Evolutionary conservation across 139 green algal genomes (phyloP), one percentile per base, ranked within the genome.

Genomic region (Coelastrella sp.): DNA sequence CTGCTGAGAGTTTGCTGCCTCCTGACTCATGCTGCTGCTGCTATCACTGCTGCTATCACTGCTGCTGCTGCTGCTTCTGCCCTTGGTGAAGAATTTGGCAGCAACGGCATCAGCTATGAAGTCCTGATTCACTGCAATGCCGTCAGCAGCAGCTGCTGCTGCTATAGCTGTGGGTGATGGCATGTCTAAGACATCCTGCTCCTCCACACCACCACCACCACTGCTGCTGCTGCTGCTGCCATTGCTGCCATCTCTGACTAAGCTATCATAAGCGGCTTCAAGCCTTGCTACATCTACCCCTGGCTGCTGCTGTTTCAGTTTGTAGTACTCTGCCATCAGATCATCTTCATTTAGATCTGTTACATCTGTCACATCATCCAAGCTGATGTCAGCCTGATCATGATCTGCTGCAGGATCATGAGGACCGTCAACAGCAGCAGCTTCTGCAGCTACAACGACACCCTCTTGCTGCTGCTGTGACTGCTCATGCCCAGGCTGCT

Each of bases 281-380:
- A 82, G 49, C n/a, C 60, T 10, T n/a, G 82, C 22, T 12, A 25
- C 20, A 19, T 63, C 25, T 14, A 61, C 20, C 19, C n/a, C 49
- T 73, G 72, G 85, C 72, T 89, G 85, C 70, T 89, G 85, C 85
- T 89, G 85, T 72, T 82, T 80, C 25, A 87, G 57, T 63, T 14
- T 20, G 15, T 75, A 66, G 63, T 87, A 87, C 49, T 76, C 61
- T 7, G 63, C 61, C 20, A 87, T 24, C 1, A 87, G 12, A 17
- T 87, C 82, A 6, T 87, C 82, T 0, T 49, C 60, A 19, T 8
- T 5, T 6, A 25, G n/a, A 12, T 78, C 83, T 68, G 66, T n/a
- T 20, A 66, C 83, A 88, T 19, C 60, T 11, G 20, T 63, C 35
- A 12, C 65, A 57, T 15, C 81, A 70, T 7, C 24, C 22, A 22